Evolutionary conservation across 352 stramenopile species (phyloP), one percentile per base, ranked within the genome.

Genomic region (Phytophthora sojae): DNA sequence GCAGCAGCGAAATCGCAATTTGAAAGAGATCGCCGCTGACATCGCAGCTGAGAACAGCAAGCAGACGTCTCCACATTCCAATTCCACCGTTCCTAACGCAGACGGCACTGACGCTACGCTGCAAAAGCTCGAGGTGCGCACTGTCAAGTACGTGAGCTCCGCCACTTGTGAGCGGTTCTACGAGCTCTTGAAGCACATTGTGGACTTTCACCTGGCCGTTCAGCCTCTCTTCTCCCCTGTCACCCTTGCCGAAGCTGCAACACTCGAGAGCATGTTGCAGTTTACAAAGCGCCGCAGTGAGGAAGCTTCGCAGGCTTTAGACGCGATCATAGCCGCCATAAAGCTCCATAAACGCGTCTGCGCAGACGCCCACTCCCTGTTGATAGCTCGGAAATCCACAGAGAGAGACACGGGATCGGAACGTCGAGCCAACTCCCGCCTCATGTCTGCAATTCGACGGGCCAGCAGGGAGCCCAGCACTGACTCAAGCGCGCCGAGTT

Each of bases 291-390:
- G 56, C 2, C 73, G 77, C 6, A 79, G 74, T 26, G 80, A 88
- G 25, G 67, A 47, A 56, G 69, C 56, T 19, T 73, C 69, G 14
- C 77, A 78, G n/a, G 44, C 68, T 0, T 23, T 87, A 7, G 82
- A 85, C 30, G 53, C 47, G 0, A 63, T 88, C 37, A 82, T 71
- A 37, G 56, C 39, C 0, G 63, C 85, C 25, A 67, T 81, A 6
- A 82, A 82, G 57, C 42, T 82, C 0, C 80, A 90, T 66, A 78
- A 73, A 9, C 69, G 71, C 12, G 60, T 88, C 4, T 79, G 80
- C 50, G 60, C 69, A 0, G 77, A 85, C 21, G 71, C 83, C 5
- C 75, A 68, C n/a, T 67, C 65, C 44, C 30, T 75, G 12, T 42
- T 75, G 1, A 17, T 32, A 25, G 44, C 55, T 45, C 30, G 39